A percentile compares a stretch with the other conserved stretches of the same genome.
Evolutionary conservation across 2,329 filamentous ascomycete genomes (phyloP).

Genomic region (Neoarthrinium moseri): DNA sequence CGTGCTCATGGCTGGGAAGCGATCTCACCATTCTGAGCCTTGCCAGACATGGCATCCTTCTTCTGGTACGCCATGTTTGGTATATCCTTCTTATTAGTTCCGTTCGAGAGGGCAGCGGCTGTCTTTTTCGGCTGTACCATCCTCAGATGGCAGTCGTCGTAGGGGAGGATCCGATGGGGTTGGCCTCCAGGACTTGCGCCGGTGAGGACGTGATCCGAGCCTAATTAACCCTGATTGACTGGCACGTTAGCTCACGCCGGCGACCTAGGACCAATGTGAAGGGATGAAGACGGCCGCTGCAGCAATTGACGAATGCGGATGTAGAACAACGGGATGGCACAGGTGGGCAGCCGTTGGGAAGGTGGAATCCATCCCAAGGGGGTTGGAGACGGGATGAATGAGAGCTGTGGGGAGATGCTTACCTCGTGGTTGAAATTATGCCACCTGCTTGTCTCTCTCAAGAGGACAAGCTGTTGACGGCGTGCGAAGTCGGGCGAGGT

Average conservation of each 20-base stretch:
- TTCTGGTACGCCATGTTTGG: conserved; percentile 28
- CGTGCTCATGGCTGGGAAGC: too few relatives aligned
- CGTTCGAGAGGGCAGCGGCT: conserved; percentile 25
- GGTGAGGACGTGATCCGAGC: conserved; percentile 20
- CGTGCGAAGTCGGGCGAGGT: background rate
- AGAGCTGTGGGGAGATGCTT: too few relatives aligned
- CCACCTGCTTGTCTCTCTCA: background rate
- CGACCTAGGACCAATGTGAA: too few relatives aligned
- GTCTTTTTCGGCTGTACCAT: conserved; percentile 33
- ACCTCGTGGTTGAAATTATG: too few relatives aligned
- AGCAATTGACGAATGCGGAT: too few relatives aligned
- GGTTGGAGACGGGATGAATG: too few relatives aligned
- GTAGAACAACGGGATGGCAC: too few relatives aligned
- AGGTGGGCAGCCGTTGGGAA: too few relatives aligned
- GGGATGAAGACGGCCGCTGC: too few relatives aligned
- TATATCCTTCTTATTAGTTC: conserved; percentile 27
- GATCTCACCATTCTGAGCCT: conserved; percentile 30
- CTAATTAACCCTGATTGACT: conserved; percentile 25
- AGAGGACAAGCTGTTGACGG: conserved; percentile 9
- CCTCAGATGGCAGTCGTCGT: conserved; percentile 24
- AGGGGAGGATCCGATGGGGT: conserved; percentile 5
- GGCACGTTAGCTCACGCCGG: too few relatives aligned
- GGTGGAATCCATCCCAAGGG: too few relatives aligned
- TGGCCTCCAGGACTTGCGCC: conserved; percentile 19
- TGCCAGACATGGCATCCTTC: conserved; percentile 26